Percentiles rank a stretch among this genome's conserved stretches.
phyloP scores from a whole-genome alignment of 352 stramenopile species.

The Phytophthora cactorum region DNA sequence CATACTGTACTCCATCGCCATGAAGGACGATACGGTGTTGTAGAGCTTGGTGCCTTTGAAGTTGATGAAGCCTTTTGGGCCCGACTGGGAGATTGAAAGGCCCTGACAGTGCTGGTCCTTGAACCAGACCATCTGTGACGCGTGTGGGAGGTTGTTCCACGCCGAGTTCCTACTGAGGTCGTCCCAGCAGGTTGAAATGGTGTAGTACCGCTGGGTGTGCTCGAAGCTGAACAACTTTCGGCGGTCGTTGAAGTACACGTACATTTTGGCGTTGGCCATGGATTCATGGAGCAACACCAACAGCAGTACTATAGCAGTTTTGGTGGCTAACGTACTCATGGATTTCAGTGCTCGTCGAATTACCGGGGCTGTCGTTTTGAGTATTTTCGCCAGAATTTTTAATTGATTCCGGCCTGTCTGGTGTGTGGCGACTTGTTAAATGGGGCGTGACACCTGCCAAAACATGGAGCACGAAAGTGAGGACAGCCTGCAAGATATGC shows the following conservation, averaged over 20 bases:
- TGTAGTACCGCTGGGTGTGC: background rate
- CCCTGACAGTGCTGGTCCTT: background rate
- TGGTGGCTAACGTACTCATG: background rate
- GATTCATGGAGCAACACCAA: background rate
- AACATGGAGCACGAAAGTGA: background rate
- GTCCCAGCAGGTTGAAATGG: background rate
- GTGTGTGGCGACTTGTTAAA: background rate
- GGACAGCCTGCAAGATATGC: background rate
- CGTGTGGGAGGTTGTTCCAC: background rate
- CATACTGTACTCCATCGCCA: background rate
- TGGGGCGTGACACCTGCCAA: background rate
- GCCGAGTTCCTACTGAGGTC: background rate
- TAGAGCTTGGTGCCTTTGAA: constrained; percentile 6
- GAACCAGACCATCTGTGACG: background rate
- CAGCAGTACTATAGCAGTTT: background rate
- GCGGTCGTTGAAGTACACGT: constrained; percentile 1
- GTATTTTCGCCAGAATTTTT: background rate
- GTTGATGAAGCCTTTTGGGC: background rate
- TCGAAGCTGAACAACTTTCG: constrained; percentile 7
- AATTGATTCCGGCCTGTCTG: background rate
- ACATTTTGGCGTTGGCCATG: background rate
- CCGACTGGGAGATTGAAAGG: background rate
- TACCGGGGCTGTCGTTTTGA: background rate
- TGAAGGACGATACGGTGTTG: background rate
- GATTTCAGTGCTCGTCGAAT: background rate